Evolutionary conservation across 139 green algal species (phyloP).

Genomic region (Auxenochlorella pyrenoidosa): DNA sequence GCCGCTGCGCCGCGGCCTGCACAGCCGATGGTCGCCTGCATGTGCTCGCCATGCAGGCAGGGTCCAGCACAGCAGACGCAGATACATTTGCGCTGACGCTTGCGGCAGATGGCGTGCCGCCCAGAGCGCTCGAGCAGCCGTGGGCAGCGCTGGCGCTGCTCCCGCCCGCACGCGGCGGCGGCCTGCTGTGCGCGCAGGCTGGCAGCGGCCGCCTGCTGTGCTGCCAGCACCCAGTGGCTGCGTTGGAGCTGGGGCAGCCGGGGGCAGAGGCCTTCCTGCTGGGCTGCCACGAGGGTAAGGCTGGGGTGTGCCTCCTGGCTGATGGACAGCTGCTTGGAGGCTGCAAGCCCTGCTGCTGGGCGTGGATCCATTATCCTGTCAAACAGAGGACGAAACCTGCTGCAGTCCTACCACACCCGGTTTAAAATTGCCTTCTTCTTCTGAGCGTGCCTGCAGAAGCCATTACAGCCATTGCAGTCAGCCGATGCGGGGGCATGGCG

Average conservation of each 20-base stretch:
- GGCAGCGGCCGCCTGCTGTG: conserved; percentile 27
- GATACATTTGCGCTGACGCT: not conserved
- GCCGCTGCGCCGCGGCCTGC: not conserved
- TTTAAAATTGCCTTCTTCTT: not conserved
- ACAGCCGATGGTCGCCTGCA: conserved; percentile 11
- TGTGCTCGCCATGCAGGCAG: not conserved
- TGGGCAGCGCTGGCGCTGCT: not conserved
- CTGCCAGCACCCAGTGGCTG: conserved; percentile 3
- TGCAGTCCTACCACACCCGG: no score
- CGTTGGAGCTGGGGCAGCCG: not conserved
- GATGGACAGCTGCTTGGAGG: not conserved
- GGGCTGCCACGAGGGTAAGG: conserved; percentile 15
- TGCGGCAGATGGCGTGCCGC: not conserved
- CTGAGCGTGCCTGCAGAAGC: not conserved
- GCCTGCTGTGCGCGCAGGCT: conserved; percentile 18
- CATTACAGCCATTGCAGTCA: not conserved
- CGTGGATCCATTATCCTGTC: no score
- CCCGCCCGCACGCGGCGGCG: not conserved
- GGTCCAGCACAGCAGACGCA: not conserved
- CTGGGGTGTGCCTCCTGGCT: not conserved
- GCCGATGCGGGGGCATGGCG: conserved; percentile 1
- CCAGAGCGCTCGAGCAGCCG: not conserved
- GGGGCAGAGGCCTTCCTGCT: conserved; percentile 8
- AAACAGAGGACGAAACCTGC: no score
- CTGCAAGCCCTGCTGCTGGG: no score